A percentile compares a stretch with the other conserved stretches of the same genome.
Evolutionary conservation across 2,329 filamentous ascomycete genomes (phyloP).

Genomic region (Cercospora sp.): DNA sequence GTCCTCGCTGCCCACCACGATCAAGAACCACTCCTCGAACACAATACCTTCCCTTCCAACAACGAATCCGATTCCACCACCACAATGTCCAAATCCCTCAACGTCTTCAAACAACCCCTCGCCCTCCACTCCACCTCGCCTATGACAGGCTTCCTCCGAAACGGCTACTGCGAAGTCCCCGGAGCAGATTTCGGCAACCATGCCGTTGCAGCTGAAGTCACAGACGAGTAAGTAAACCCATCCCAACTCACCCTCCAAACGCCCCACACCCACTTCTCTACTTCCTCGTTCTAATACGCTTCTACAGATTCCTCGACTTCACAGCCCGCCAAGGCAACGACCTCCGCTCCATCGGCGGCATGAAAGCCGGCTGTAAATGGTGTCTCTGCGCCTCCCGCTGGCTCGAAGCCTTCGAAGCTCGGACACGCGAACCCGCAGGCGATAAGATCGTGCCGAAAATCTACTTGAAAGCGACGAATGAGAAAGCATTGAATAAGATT

Average conservation of each 20-base stretch:
- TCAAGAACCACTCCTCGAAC: slow-evolving; percentile 9
- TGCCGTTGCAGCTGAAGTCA: slow-evolving; percentile 58
- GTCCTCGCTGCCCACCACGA: slow-evolving; percentile 1
- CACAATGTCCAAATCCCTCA: slow-evolving; percentile 41
- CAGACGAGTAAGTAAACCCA: slow-evolving; percentile 42
- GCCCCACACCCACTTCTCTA: no score
- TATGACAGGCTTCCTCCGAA: slow-evolving; percentile 61
- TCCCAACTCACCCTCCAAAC: not conserved
- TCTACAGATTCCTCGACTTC: slow-evolving; percentile 57
- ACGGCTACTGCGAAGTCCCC: slow-evolving; percentile 61
- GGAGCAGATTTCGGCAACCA: slow-evolving; percentile 60
- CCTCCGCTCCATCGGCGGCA: slow-evolving; percentile 52
- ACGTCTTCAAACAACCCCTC: slow-evolving; percentile 60
- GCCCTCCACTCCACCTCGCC: slow-evolving; percentile 58
- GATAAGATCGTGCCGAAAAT: slow-evolving; percentile 52
- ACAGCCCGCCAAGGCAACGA: slow-evolving; percentile 60
- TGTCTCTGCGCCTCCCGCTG: slow-evolving; percentile 62
- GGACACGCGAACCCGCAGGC: slow-evolving; percentile 44
- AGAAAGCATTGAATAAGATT: slow-evolving; percentile 52
- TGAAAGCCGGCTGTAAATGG: slow-evolving; percentile 61
- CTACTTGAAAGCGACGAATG: slow-evolving; percentile 54
- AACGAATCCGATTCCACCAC: slow-evolving; percentile 18
- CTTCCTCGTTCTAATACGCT: no score
- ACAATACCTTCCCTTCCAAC: slow-evolving; percentile 7
- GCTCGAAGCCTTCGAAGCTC: slow-evolving; percentile 58